Conservation (phyloP, 768 basidiomycete genomes). For the Infundibulicybe gibba region DNA sequence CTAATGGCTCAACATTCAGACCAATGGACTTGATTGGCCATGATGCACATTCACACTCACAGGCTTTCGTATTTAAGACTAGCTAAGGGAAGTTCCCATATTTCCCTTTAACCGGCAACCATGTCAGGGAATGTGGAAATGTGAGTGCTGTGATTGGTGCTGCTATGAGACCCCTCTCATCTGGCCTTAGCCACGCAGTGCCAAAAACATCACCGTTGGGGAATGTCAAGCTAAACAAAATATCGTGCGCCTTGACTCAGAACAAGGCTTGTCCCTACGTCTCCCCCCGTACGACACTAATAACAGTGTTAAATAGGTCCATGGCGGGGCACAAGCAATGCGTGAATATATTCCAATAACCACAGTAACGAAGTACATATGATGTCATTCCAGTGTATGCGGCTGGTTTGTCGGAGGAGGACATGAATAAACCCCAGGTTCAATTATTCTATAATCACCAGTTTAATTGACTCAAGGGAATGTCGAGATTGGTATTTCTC, state of each 20-base stretch:
- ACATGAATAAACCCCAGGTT: slow-evolving; percentile 85
- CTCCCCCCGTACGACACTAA: background rate
- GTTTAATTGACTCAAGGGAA: slow-evolving; percentile 1
- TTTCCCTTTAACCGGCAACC: slow-evolving; percentile 7
- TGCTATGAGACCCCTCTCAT: slow-evolving; percentile 2
- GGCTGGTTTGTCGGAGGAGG: slow-evolving; percentile 70
- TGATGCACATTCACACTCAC: slow-evolving; percentile 5
- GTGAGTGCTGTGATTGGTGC: slow-evolving; percentile 6
- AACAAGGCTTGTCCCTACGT: slow-evolving; percentile 49
- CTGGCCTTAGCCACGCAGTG: slow-evolving; percentile 32
- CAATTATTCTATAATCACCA: background rate
- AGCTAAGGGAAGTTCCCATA: background rate
- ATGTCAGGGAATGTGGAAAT: slow-evolving; percentile 35
- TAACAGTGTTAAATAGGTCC: slow-evolving; percentile 23
- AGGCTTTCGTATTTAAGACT: slow-evolving; percentile 2
- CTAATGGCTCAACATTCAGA: too few relatives aligned
- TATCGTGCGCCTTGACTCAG: slow-evolving; percentile 72
- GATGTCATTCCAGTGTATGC: slow-evolving; percentile 60
- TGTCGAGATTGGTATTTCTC: slow-evolving; percentile 77
- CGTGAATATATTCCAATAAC: slow-evolving; percentile 37
- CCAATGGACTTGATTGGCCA: too few relatives aligned
- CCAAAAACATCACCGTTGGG: slow-evolving; percentile 26
- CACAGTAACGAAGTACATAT: background rate
- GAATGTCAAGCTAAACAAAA: slow-evolving; percentile 60
- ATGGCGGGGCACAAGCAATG: slow-evolving; percentile 85